Conservation (phyloP, 2,329 filamentous ascomycete genomes). For the Apiospora sp. region DNA sequence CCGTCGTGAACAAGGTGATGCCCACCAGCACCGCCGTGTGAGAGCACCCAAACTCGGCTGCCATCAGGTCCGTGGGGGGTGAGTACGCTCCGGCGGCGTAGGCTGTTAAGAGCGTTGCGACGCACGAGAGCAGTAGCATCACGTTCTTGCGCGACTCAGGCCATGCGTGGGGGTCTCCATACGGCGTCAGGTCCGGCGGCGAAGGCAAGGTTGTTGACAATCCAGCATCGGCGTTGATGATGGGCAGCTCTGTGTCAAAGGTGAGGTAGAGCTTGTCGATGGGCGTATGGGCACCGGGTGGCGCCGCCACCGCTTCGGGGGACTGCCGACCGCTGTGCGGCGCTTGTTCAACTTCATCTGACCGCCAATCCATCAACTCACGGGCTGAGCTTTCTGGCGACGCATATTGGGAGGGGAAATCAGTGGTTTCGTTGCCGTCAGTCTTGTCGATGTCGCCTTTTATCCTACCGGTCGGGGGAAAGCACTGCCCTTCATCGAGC, state of each 20-base stretch:
- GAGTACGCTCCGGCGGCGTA: slow-evolving; percentile 85
- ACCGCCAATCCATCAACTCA: not conserved
- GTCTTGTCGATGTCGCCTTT: not conserved
- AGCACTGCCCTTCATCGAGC: slow-evolving; percentile 3
- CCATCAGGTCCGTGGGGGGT: slow-evolving; percentile 72
- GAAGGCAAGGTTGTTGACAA: slow-evolving; percentile 52
- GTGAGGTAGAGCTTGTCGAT: slow-evolving; percentile 20
- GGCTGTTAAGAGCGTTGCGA: slow-evolving; percentile 79
- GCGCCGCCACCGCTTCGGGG: not conserved
- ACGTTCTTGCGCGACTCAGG: slow-evolving; percentile 71
- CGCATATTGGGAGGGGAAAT: not conserved
- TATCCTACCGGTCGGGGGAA: not conserved
- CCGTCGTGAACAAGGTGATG: slow-evolving; percentile 82
- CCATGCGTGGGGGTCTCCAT: slow-evolving; percentile 78
- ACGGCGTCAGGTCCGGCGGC: slow-evolving; percentile 71
- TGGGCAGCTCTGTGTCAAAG: slow-evolving; percentile 17
- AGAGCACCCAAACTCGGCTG: slow-evolving; percentile 69
- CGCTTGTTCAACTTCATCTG: not conserved
- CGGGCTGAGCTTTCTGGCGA: not conserved
- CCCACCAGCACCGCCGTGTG: slow-evolving; percentile 73
- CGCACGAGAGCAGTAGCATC: slow-evolving; percentile 76
- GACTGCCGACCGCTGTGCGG: not conserved
- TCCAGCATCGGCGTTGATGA: slow-evolving; percentile 1
- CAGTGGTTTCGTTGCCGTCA: not conserved
- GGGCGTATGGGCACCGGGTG: not conserved